Conservation (phyloP, 176 grass and related monocot species). For the Phoenix dactylifera region DNA sequence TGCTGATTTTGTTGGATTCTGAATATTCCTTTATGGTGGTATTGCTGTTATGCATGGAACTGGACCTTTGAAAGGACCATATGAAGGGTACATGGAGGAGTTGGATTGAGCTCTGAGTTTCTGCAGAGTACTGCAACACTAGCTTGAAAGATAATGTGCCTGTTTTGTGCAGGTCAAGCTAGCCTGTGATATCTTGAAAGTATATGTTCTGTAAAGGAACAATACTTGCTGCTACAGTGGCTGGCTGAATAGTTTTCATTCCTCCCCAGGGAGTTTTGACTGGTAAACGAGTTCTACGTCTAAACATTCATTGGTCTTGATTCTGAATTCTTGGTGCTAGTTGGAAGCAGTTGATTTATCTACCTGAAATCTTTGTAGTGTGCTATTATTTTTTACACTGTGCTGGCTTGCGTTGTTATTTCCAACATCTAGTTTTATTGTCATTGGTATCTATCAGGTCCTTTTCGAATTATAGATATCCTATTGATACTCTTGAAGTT, state of each 20-base stretch:
- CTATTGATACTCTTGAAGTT: too few relatives aligned
- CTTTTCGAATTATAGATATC: too few relatives aligned
- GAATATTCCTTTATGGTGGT: neutral
- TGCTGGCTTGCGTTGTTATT: too few relatives aligned
- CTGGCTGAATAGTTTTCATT: neutral
- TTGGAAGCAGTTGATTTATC: neutral
- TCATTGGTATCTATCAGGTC: too few relatives aligned
- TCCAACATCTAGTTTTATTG: too few relatives aligned
- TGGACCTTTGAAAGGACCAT: slow-evolving; percentile 4
- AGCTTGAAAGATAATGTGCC: neutral
- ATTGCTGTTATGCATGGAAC: neutral
- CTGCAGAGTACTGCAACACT: neutral
- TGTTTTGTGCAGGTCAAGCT: slow-evolving; percentile 8
- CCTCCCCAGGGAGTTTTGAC: neutral
- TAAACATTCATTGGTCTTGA: neutral
- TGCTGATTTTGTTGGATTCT: too few relatives aligned
- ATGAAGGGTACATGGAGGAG: neutral
- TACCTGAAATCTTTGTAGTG: too few relatives aligned
- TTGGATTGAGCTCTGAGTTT: neutral
- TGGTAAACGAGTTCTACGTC: neutral
- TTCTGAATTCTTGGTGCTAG: neutral
- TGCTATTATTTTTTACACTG: too few relatives aligned
- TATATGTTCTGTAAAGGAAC: neutral
- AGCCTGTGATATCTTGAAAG: neutral
- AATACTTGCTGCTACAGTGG: neutral